Percentiles rank a stretch among this genome's conserved stretches.
These are phyloP conservation scores for Rhizopogon hawkerae DNA, from an alignment of 1,284 basidiomycete genomes.

Conservation along the genomic window DNA sequence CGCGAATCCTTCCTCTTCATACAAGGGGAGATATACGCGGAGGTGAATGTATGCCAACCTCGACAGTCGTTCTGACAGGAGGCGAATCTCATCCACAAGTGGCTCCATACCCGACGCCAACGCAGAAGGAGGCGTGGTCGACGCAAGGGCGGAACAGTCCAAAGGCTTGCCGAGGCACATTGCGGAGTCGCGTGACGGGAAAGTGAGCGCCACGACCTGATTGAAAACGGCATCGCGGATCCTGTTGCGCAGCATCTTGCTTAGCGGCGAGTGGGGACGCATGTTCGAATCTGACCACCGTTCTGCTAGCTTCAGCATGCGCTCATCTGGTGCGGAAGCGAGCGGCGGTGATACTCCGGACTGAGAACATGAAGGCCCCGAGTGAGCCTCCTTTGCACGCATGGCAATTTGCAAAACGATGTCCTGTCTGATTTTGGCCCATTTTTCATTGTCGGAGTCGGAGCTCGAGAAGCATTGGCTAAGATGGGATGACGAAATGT, in stretches of 20 bases:
- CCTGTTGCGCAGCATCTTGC: conserved; percentile 50
- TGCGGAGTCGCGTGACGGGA: conserved; percentile 33
- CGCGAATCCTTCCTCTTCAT: conserved; percentile 58
- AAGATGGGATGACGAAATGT: conserved; percentile 56
- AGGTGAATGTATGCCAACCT: conserved; percentile 66
- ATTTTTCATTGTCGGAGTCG: conserved; percentile 36
- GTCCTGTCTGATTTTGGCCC: conserved; percentile 46
- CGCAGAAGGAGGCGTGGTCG: conserved; percentile 11
- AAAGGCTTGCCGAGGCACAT: conserved; percentile 21
- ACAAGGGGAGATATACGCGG: conserved; percentile 63
- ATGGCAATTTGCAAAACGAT: conserved; percentile 61
- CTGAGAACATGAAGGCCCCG: conserved; percentile 11
- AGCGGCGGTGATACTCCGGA: conserved; percentile 10
- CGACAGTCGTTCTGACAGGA: conserved; percentile 59
- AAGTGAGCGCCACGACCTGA: conserved; percentile 46
- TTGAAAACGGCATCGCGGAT: conserved; percentile 58
- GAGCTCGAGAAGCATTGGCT: conserved; percentile 40
- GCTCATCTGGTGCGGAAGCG: conserved; percentile 38
- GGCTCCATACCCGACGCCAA: conserved; percentile 57
- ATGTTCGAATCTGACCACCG: conserved; percentile 60
- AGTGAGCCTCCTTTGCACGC: conserved; percentile 42
- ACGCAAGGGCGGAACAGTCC: conserved; percentile 6
- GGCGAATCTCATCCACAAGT: conserved; percentile 57
- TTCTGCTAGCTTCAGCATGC: conserved; percentile 48
- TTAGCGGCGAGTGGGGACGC: conserved; percentile 44